phyloP scores from a whole-genome alignment of 2,329 filamentous ascomycete species.

The Penicillium digitatum region DNA sequence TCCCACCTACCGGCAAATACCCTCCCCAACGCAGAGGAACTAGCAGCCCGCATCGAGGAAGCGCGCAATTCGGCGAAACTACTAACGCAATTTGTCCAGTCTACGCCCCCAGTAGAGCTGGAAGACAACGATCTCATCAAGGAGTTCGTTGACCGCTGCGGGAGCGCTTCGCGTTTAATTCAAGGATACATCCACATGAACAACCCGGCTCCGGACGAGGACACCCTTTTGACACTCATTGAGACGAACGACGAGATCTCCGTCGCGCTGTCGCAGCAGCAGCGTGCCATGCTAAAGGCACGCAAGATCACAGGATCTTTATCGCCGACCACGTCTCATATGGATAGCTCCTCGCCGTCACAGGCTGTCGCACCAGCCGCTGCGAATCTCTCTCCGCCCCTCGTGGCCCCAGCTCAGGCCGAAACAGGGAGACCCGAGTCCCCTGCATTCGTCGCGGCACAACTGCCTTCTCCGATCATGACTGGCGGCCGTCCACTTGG shows the following conservation, averaged over 20 bases:
- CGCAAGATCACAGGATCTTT: slow-evolving; percentile 39
- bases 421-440: not conserved
- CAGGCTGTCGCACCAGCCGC: slow-evolving; percentile 16
- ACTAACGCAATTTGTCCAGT: slow-evolving; percentile 85
- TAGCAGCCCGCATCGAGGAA: slow-evolving; percentile 81
- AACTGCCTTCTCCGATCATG: slow-evolving; percentile 10
- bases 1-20: slow-evolving; percentile 39
- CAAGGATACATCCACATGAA: slow-evolving; percentile 80
- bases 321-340: slow-evolving; percentile 11
- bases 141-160: slow-evolving; percentile 86
- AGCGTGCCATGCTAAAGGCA: slow-evolving; percentile 66
- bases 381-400: slow-evolving; percentile 7
- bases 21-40: slow-evolving; percentile 67
- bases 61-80: slow-evolving; percentile 86
- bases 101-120: slow-evolving; percentile 72
- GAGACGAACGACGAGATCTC: slow-evolving; percentile 91
- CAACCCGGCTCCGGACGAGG: slow-evolving; percentile 79
- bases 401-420: not conserved
- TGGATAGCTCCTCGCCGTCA: slow-evolving; percentile 19
- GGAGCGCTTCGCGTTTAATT: slow-evolving; percentile 72
- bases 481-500: slow-evolving; percentile 11
- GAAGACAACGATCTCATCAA: slow-evolving; percentile 81
- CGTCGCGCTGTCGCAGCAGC: slow-evolving; percentile 75
- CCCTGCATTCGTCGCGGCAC: slow-evolving; percentile 4
- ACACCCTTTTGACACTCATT: slow-evolving; percentile 89